phyloP scores from a whole-genome alignment of 2,329 filamentous ascomycete species.

The Tothia fuscella region DNA sequence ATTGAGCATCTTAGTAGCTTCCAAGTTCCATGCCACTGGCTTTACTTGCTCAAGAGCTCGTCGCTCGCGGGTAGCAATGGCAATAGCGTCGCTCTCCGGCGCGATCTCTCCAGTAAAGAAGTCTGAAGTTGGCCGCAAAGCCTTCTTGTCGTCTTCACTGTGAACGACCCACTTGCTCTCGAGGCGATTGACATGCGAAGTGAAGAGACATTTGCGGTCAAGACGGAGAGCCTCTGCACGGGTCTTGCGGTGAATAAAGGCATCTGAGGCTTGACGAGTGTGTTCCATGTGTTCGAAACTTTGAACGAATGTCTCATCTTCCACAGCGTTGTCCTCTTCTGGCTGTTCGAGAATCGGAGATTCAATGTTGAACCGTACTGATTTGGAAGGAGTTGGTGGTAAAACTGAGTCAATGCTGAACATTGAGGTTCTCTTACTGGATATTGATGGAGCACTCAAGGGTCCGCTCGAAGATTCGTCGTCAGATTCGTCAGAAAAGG shows the following conservation, averaged over 20 bases:
- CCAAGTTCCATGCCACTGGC: constrained; percentile 48
- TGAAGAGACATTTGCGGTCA: constrained; percentile 60
- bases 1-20: constrained; percentile 48
- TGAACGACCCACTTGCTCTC: constrained; percentile 75
- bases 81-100: constrained; percentile 36
- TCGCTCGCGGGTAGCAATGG: constrained; percentile 57
- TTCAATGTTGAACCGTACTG: constrained; percentile 57
- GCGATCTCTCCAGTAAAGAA: constrained; percentile 19
- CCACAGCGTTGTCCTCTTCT: not conserved
- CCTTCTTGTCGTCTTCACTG: constrained; percentile 30
- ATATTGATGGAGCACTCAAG: constrained; percentile 40
- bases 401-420: constrained; percentile 8
- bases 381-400: constrained; percentile 38
- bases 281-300: constrained; percentile 69
- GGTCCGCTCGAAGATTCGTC: constrained; percentile 13
- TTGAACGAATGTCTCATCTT: constrained; percentile 67
- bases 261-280: constrained; percentile 55
- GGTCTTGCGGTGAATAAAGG: constrained; percentile 71
- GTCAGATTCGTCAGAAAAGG: constrained; percentile 37
- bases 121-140: constrained; percentile 29
- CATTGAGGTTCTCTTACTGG: constrained; percentile 40
- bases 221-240: constrained; percentile 84
- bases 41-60: constrained; percentile 64
- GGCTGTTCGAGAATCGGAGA: constrained; percentile 3
- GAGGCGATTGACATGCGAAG: constrained; percentile 67